Conservation (phyloP, 2,329 filamentous ascomycete genomes). For the Ophiostoma ulmi region DNA sequence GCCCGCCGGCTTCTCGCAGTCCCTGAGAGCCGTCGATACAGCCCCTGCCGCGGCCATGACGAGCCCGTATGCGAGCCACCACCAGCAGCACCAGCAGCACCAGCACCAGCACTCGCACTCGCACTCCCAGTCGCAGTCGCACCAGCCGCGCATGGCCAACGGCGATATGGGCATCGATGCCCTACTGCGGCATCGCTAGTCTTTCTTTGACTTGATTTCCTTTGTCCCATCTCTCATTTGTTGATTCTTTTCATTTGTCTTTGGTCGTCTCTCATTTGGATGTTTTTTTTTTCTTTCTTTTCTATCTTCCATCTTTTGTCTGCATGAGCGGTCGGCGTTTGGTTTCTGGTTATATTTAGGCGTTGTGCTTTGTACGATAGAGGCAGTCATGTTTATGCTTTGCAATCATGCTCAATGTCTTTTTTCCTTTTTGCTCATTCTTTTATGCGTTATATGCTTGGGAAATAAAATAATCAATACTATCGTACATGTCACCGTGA, state of each 20-base stretch:
- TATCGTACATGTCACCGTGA: conserved; percentile 14
- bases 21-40: conserved; percentile 34
- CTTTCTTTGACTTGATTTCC: neutral
- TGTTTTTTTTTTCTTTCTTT: neutral
- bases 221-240: neutral
- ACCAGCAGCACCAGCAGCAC: conserved; percentile 45
- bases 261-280: neutral
- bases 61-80: conserved; percentile 51
- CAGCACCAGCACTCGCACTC: conserved; percentile 53
- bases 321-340: conserved; percentile 9
- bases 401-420: neutral
- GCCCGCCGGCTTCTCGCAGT: conserved; percentile 47
- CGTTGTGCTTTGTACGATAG: neutral
- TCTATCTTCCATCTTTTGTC: neutral
- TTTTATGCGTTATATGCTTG: neutral
- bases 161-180: conserved; percentile 16
- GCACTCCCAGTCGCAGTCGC: conserved; percentile 50
- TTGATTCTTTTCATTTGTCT: neutral
- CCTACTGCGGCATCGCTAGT: neutral
- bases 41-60: conserved; percentile 27
- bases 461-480: neutral
- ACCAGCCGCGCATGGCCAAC: conserved; percentile 35
- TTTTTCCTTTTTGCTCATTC: neutral
- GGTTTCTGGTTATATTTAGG: neutral
- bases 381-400: neutral